Base-by-base conservation (phyloP, 1,284 basidiomycete genomes). In the Sporisorium graminicola region DNA sequence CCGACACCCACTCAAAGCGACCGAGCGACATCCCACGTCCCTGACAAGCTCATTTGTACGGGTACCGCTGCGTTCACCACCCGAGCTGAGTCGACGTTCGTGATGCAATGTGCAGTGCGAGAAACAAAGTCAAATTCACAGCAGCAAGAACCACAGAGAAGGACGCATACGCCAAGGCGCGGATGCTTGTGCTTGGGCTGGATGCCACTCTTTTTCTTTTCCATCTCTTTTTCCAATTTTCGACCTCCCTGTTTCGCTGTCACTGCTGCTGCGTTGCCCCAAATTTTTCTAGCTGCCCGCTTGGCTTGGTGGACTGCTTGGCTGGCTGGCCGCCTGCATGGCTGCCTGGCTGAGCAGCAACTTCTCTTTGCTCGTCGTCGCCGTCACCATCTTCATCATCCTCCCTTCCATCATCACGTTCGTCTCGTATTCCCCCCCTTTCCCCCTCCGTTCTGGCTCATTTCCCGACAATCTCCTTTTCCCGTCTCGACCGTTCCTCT, bases 371-470 rank as follows among this genome's bases (percentile, higher is more conserved):
- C 24, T 35, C 20, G 14, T 49, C 60, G 22, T 58, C 55, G 12
- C 58, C 57, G 47, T 54, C 29, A 22, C 58, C 35, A 33, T 55
- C 60, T 24, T 62, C 35, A 33, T 55, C 60, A 29, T 56, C 43
- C 43, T 43, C 50, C 29, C 33, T 65, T 52, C 65, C 60, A 65
- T 43, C 60, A 65, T 65, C 69, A 55, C 37, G 22, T 29, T 59
- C 53, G 31, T 61, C 35, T 47, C 33, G 43, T 47, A 18, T 29
- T 46, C 40, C 20, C 44, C 35, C 33, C 44, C 50, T 42, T 49
- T 53, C 53, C 26, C 59, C 56, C 47, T 56, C 55, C 31, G 13
- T 5, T 24, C 31, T 58, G 33, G 35, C 42, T 2, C 9, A 24
- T 26, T 24, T 43, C 35, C 35, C 51, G n/a, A 42, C 37, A 33